Conservation (phyloP, 352 stramenopile genomes). For the Phytophthora palmivora region DNA sequence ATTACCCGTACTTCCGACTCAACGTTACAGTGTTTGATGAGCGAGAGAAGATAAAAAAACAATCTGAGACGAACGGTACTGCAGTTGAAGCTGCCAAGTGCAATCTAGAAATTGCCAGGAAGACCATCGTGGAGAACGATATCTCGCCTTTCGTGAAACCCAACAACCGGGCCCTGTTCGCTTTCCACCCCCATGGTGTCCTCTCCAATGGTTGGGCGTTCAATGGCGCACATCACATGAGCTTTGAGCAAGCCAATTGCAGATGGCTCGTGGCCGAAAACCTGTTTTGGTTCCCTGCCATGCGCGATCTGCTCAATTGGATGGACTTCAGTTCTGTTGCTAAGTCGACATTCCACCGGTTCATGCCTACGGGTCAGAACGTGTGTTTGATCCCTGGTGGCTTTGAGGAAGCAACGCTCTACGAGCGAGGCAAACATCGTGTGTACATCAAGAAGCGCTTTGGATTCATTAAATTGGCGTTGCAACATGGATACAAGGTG, state of each 20-base stretch:
- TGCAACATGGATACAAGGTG: slow-evolving; percentile 91
- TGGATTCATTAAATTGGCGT: too few relatives aligned
- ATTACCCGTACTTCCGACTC: slow-evolving; percentile 60
- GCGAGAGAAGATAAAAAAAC: slow-evolving; percentile 19
- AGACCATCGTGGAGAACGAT: slow-evolving; percentile 21
- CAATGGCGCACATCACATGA: slow-evolving; percentile 60
- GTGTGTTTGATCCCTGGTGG: too few relatives aligned
- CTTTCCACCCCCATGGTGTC: slow-evolving; percentile 76
- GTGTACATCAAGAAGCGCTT: too few relatives aligned
- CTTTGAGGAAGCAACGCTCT: too few relatives aligned
- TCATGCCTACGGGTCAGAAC: too few relatives aligned
- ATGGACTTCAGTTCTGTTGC: slow-evolving; percentile 57
- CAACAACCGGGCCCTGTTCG: slow-evolving; percentile 31
- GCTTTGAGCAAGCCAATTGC: slow-evolving; percentile 51
- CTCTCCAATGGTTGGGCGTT: slow-evolving; percentile 53
- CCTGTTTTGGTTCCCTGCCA: slow-evolving; percentile 64
- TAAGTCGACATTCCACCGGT: slow-evolving; percentile 46
- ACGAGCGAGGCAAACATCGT: too few relatives aligned
- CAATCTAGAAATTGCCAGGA: neutral
- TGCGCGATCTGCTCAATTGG: slow-evolving; percentile 68
- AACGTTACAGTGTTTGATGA: slow-evolving; percentile 52
- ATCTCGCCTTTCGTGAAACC: slow-evolving; percentile 12
- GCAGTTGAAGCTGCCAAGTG: neutral
- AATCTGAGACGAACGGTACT: slow-evolving; percentile 2
- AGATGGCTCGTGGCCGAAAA: slow-evolving; percentile 75